Evolutionary conservation across 257 asterid genomes (phyloP).

Genomic region (Fraxinus pennsylvanica): DNA sequence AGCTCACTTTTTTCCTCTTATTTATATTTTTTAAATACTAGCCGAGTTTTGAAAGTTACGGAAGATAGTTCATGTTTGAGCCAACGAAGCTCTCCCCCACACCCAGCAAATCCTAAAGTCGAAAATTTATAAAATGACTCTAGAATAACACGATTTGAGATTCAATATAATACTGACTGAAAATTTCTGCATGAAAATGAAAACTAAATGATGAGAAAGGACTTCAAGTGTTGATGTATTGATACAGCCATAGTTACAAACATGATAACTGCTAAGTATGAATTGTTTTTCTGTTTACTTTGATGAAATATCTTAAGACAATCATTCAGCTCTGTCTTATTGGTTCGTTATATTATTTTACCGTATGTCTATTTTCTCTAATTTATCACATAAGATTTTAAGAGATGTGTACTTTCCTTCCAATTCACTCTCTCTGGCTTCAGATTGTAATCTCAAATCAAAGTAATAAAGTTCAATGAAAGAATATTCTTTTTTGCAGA

Average conservation of each 20-base stretch:
- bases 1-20: background rate
- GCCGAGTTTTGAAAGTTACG: background rate
- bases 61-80: background rate
- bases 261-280: background rate
- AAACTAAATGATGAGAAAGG: background rate
- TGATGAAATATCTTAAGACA: background rate
- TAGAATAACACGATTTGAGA: background rate
- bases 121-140: background rate
- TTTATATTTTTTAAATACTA: no score
- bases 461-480: conserved; percentile 6
- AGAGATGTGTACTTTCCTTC: background rate
- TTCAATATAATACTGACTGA: background rate
- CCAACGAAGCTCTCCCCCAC: background rate
- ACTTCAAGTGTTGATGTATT: background rate
- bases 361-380: background rate
- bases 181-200: background rate
- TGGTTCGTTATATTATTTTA: background rate
- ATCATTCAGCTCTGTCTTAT: background rate
- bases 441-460: conserved; percentile 1
- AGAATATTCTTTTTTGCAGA: conserved; percentile 44
- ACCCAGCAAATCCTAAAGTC: background rate
- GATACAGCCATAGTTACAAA: background rate
- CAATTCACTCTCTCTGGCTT: background rate
- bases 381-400: background rate
- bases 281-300: background rate